phyloP scores from a whole-genome alignment of 768 basidiomycete species.

The Leccinum subtestaceum region DNA sequence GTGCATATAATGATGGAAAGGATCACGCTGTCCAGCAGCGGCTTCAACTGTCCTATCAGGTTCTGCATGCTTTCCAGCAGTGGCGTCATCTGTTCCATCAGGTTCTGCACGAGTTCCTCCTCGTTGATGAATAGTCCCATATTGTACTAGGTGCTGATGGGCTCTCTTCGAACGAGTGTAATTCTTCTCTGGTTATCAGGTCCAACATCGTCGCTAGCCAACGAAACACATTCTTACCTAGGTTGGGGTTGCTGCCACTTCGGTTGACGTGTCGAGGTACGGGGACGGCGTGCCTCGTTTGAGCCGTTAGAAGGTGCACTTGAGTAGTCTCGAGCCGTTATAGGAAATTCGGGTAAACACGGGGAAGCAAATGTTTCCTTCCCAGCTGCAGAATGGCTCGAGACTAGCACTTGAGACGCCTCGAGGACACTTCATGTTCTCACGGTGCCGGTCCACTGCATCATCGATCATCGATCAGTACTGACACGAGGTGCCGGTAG shows the following conservation, averaged over 20 bases:
- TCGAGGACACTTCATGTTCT: slow-evolving; percentile 4
- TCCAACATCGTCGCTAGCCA: not conserved
- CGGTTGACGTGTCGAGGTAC: not conserved
- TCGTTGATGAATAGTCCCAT: slow-evolving; percentile 25
- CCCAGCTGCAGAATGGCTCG: no score
- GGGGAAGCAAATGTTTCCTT: no score
- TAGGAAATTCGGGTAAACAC: no score
- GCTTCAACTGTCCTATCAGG: slow-evolving; percentile 4
- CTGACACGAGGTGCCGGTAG: no score
- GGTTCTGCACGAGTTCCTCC: not conserved
- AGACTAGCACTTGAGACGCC: not conserved
- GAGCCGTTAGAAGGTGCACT: not conserved
- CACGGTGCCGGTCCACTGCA: not conserved
- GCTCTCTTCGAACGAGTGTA: not conserved
- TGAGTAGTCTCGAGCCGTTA: no score
- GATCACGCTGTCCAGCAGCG: not conserved
- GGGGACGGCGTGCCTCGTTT: not conserved
- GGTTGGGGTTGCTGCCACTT: not conserved
- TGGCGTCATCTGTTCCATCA: slow-evolving; percentile 8
- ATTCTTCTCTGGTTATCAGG: not conserved
- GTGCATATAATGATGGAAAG: slow-evolving; percentile 19
- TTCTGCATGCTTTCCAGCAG: not conserved
- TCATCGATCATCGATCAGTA: no score
- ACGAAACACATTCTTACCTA: slow-evolving; percentile 1
- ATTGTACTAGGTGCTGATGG: slow-evolving; percentile 1